phyloP scores from a whole-genome alignment of 2,329 filamentous ascomycete genomes.

The Grosmannia penicillata region DNA sequence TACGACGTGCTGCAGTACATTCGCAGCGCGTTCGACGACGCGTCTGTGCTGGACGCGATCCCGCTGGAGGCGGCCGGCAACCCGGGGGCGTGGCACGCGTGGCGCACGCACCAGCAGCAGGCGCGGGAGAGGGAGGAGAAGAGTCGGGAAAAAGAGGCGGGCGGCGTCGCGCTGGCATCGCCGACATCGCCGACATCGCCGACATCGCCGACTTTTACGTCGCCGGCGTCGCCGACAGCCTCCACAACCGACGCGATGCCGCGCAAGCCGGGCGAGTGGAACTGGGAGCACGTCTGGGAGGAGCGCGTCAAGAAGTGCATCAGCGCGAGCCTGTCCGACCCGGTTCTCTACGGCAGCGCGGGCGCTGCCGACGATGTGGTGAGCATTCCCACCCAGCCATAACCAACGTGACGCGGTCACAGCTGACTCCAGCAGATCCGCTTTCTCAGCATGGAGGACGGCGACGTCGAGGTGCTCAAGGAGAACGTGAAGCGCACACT shows the following conservation, averaged over 20 bases:
- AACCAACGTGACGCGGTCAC: not conserved
- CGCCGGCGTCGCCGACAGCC: not conserved
- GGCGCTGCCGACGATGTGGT: constrained; percentile 57
- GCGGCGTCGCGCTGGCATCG: no score
- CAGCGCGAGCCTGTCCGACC: constrained; percentile 61
- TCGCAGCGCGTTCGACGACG: constrained; percentile 66
- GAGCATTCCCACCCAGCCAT: not conserved
- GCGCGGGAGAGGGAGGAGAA: constrained; percentile 15
- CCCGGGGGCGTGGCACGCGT: constrained; percentile 85
- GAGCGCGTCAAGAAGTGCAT: constrained; percentile 72
- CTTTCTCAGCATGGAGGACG: constrained; percentile 49
- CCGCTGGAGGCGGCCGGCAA: constrained; percentile 76
- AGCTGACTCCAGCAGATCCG: constrained; percentile 32
- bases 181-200: no score
- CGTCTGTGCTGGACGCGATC: constrained; percentile 60
- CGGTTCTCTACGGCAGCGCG: constrained; percentile 57
- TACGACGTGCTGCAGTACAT: constrained; percentile 68
- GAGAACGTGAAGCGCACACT: constrained; percentile 41
- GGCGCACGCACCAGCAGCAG: constrained; percentile 55
- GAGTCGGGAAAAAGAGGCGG: not conserved
- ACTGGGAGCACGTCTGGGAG: constrained; percentile 96
- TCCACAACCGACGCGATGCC: not conserved
- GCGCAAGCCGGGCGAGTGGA: constrained; percentile 46
- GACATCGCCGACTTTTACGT: not conserved
- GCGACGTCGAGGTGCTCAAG: constrained; percentile 41